Percentiles rank a stretch among this genome's conserved stretches.
These are phyloP conservation scores for Stylosanthes scabra DNA, from an alignment of 331 rosid genomes.

Conservation along the genomic window DNA sequence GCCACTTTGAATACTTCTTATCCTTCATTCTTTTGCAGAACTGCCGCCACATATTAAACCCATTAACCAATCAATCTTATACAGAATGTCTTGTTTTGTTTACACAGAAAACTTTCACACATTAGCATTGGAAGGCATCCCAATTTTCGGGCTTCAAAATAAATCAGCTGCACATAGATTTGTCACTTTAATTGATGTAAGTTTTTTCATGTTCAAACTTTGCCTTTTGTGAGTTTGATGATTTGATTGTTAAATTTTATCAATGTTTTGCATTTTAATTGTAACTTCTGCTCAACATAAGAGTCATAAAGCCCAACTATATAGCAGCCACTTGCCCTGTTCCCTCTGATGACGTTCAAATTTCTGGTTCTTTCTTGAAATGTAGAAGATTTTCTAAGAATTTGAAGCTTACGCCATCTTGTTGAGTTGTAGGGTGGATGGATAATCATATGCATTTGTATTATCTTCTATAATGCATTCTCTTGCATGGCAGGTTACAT, in stretches of 20 bases:
- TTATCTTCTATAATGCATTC: constrained; percentile 11
- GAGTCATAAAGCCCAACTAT: constrained; percentile 14
- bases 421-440: background rate
- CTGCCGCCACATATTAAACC: constrained; percentile 5
- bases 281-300: constrained; percentile 6
- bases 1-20: constrained; percentile 9
- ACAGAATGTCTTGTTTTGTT: constrained; percentile 34
- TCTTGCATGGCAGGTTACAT: constrained; percentile 57
- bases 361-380: background rate
- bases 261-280: constrained; percentile 17
- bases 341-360: background rate
- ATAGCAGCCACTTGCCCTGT: background rate
- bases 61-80: constrained; percentile 17
- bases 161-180: constrained; percentile 93
- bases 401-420: constrained; percentile 2
- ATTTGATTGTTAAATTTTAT: background rate
- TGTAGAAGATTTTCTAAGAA: constrained; percentile 1
- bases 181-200: constrained; percentile 95
- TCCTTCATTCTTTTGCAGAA: constrained; percentile 1
- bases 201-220: constrained; percentile 39
- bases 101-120: constrained; percentile 85
- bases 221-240: constrained; percentile 12
- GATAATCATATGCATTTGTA: background rate
- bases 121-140: constrained; percentile 85
- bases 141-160: constrained; percentile 82